These are phyloP conservation scores for Elsinoe fawcettii DNA, from an alignment of 2,329 filamentous ascomycete species.

Conservation along the genomic window DNA sequence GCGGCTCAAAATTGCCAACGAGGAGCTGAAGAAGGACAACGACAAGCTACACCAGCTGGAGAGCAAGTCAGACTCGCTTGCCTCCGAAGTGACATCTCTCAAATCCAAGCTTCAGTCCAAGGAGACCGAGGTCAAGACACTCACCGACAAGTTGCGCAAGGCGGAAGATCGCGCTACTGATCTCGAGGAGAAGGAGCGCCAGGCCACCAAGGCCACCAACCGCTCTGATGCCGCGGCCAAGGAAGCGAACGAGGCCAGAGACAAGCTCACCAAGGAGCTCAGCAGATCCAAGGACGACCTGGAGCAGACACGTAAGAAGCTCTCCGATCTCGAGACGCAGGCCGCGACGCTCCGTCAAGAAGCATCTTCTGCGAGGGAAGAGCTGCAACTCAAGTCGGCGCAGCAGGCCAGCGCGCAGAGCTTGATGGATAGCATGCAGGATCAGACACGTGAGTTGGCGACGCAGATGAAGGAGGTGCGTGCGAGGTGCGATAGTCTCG, in stretches of 20 bases:
- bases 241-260: constrained; percentile 64
- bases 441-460: constrained; percentile 79
- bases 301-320: constrained; percentile 44
- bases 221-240: constrained; percentile 71
- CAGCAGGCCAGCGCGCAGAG: constrained; percentile 81
- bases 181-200: constrained; percentile 70
- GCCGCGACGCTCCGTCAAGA: constrained; percentile 61
- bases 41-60: constrained; percentile 68
- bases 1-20: constrained; percentile 64
- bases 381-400: constrained; percentile 73
- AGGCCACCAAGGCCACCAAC: constrained; percentile 68
- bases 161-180: constrained; percentile 64
- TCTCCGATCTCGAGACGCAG: constrained; percentile 70
- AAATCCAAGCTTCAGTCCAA: constrained; percentile 65
- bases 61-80: constrained; percentile 71
- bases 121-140: constrained; percentile 65
- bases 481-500: constrained; percentile 72
- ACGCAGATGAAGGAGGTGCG: constrained; percentile 87
- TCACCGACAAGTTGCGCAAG: constrained; percentile 70
- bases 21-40: constrained; percentile 59
- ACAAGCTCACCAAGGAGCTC: constrained; percentile 65
- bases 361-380: constrained; percentile 61
- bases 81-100: constrained; percentile 61
- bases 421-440: constrained; percentile 83
- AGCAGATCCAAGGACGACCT: constrained; percentile 65